Evolutionary conservation across 1,284 basidiomycete genomes (phyloP).

Genomic region (Ustilago loliicola): DNA sequence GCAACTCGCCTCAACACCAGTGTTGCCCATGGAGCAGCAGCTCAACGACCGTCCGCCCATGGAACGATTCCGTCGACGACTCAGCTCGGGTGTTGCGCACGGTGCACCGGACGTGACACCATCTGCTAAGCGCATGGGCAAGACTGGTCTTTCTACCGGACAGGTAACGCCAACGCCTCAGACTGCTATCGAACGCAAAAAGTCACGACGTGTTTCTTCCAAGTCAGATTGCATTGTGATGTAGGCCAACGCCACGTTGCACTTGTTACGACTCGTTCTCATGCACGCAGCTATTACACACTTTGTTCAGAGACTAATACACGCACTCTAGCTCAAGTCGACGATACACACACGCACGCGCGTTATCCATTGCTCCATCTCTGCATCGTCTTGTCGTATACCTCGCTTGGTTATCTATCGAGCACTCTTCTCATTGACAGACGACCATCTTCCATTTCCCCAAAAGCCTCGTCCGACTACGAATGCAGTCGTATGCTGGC

Average conservation of each 20-base stretch:
- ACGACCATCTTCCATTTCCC: background rate
- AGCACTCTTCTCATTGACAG: background rate
- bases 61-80: slow-evolving; percentile 39
- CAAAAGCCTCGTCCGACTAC: background rate
- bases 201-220: slow-evolving; percentile 39
- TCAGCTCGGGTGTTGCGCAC: slow-evolving; percentile 32
- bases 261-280: background rate
- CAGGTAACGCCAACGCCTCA: slow-evolving; percentile 39
- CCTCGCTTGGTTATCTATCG: background rate
- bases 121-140: slow-evolving; percentile 10
- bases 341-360: background rate
- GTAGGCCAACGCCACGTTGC: slow-evolving; percentile 13
- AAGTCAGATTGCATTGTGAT: slow-evolving; percentile 52
- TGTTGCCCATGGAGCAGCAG: slow-evolving; percentile 18
- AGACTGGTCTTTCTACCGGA: slow-evolving; percentile 21
- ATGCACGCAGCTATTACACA: background rate
- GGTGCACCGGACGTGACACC: slow-evolving; percentile 13
- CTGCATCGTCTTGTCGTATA: background rate
- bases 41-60: slow-evolving; percentile 8
- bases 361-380: background rate
- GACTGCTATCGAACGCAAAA: slow-evolving; percentile 36
- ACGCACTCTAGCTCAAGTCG: background rate
- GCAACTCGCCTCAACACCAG: slow-evolving; percentile 25
- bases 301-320: background rate
- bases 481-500: too few relatives aligned